Evolutionary conservation across 805 yeast species (phyloP).

Genomic region (Kuraishia molischiana): DNA sequence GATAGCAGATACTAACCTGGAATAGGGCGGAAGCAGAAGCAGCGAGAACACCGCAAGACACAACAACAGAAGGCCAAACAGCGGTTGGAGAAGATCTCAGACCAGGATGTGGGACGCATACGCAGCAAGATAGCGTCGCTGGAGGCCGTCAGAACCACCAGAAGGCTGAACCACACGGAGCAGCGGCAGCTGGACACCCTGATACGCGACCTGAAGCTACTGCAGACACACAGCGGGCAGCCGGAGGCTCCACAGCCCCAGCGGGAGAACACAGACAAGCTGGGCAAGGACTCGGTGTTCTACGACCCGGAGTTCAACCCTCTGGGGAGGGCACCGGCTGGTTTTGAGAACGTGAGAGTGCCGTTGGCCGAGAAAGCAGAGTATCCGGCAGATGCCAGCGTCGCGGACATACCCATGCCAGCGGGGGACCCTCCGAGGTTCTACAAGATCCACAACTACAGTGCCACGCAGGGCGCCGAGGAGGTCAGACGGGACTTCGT

Average conservation of each 20-base stretch:
- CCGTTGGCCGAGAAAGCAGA: constrained; percentile 15
- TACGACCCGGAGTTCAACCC: constrained; percentile 64
- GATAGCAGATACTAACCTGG: background rate
- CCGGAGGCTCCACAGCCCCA: constrained; percentile 3
- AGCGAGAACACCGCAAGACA: constrained; percentile 15
- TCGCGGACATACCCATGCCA: constrained; percentile 21
- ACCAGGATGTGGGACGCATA: constrained; percentile 13
- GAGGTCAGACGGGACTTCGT: constrained; percentile 6
- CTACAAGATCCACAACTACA: constrained; percentile 25
- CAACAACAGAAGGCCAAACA: constrained; percentile 13
- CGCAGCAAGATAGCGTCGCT: constrained; percentile 12
- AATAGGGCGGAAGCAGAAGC: constrained; percentile 8
- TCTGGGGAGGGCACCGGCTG: constrained; percentile 40
- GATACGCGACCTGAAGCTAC: constrained; percentile 29
- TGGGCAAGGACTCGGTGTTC: constrained; percentile 43
- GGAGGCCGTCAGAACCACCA: constrained; percentile 15
- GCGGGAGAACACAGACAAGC: constrained; percentile 13
- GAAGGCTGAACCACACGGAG: constrained; percentile 21
- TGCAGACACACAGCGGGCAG: constrained; percentile 15
- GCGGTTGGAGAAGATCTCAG: constrained; percentile 13
- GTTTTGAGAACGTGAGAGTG: constrained; percentile 17
- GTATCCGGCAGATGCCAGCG: constrained; percentile 1
- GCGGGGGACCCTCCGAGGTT: constrained; percentile 32
- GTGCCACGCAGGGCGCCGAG: constrained; percentile 6
- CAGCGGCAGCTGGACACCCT: constrained; percentile 23